Conservation (phyloP, 768 basidiomycete species). For the Naganishia antarctica region DNA sequence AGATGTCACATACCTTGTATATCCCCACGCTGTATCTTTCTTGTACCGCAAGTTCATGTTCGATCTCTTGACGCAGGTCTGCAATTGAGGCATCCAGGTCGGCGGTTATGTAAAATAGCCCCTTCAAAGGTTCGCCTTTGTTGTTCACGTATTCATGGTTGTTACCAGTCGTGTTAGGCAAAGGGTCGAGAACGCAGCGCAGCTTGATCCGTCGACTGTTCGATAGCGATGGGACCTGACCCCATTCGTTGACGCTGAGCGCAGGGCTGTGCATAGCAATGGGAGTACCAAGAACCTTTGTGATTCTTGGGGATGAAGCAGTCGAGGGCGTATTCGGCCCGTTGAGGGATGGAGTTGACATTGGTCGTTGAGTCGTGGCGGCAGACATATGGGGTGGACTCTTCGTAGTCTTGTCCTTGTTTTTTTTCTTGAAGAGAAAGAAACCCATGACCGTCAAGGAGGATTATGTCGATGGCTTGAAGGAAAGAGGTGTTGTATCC, state of each 20-base stretch:
- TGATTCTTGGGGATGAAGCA: background rate
- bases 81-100: conserved; percentile 32
- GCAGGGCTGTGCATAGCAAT: conserved; percentile 9
- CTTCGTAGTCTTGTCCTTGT: conserved; percentile 22
- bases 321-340: background rate
- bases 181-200: conserved; percentile 14
- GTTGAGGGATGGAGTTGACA: background rate
- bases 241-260: conserved; percentile 24
- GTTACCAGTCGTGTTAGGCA: conserved; percentile 4
- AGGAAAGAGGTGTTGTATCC: too few relatives aligned
- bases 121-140: conserved; percentile 23
- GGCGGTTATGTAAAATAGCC: conserved; percentile 35
- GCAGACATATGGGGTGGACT: conserved; percentile 1
- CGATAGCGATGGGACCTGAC: background rate
- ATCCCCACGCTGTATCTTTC: conserved; percentile 29
- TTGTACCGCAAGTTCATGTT: conserved; percentile 26
- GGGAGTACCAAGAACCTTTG: background rate
- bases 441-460: conserved; percentile 35
- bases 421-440: conserved; percentile 31
- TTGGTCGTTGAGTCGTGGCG: background rate
- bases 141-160: background rate
- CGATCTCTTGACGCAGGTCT: conserved; percentile 30
- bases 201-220: conserved; percentile 2
- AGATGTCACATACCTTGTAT: conserved; percentile 43
- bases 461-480: too few relatives aligned